Evolutionary conservation across 2,329 filamentous ascomycete genomes (phyloP).

Genomic region (Apiospora kogelbergensis): DNA sequence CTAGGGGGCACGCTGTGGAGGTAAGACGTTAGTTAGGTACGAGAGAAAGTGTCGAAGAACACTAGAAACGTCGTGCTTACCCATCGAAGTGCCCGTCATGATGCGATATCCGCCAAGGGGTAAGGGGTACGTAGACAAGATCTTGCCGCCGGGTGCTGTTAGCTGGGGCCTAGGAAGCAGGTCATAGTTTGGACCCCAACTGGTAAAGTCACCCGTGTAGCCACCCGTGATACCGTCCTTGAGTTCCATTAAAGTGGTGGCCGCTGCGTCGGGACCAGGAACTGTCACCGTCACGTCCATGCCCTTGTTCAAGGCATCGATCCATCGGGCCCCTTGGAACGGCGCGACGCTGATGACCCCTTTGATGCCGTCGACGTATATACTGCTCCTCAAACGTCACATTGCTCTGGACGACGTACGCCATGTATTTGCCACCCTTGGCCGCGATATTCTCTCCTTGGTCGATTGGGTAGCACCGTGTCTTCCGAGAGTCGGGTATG

Average conservation of each 20-base stretch:
- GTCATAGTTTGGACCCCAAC: slow-evolving; percentile 49
- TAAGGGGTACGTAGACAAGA: slow-evolving; percentile 51
- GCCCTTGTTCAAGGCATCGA: slow-evolving; percentile 22
- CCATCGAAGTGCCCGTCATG: slow-evolving; percentile 55
- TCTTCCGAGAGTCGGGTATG: slow-evolving; percentile 23
- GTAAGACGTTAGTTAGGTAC: slow-evolving; percentile 22
- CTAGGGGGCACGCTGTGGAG: slow-evolving; percentile 35
- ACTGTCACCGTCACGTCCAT: slow-evolving; percentile 23
- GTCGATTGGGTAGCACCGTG: slow-evolving; percentile 31
- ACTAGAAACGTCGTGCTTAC: slow-evolving; percentile 25
- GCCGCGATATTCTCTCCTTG: slow-evolving; percentile 40
- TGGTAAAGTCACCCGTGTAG: slow-evolving; percentile 37
- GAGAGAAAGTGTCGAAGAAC: not conserved
- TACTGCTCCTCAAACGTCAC: slow-evolving; percentile 11
- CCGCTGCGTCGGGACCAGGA: slow-evolving; percentile 10
- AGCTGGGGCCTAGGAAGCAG: slow-evolving; percentile 48
- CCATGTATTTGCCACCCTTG: slow-evolving; percentile 41
- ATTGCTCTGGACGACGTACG: slow-evolving; percentile 37
- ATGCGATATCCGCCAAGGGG: slow-evolving; percentile 44
- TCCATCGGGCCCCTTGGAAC: slow-evolving; percentile 23
- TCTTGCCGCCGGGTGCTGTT: slow-evolving; percentile 46
- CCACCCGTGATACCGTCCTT: slow-evolving; percentile 31
- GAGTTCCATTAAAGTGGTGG: slow-evolving; percentile 15
- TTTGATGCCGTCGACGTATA: slow-evolving; percentile 13
- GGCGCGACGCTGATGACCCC: slow-evolving; percentile 19